Evolutionary conservation across 371 early-diverging fungal species (phyloP).

Genomic region (Mucor lusitanicus): DNA sequence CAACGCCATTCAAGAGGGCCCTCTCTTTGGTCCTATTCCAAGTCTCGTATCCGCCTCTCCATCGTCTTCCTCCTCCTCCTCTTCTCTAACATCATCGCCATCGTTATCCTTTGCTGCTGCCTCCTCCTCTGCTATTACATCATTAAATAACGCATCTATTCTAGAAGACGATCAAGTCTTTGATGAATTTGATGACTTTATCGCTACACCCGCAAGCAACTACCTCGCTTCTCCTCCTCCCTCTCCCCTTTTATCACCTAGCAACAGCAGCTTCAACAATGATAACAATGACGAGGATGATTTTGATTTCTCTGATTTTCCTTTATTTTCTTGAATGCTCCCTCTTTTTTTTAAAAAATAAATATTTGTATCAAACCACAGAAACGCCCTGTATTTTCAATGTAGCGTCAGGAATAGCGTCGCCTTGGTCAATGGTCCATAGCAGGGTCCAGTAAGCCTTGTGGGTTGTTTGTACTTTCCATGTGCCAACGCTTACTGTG

Average conservation of each 20-base stretch:
- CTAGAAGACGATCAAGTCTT: constrained; percentile 16
- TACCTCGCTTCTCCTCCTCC: constrained; percentile 17
- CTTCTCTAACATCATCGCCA: neutral
- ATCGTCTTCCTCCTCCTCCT: neutral
- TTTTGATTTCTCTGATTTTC: constrained; percentile 18
- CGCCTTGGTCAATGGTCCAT: constrained; percentile 16
- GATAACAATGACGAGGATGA: constrained; percentile 6
- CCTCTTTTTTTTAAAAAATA: neutral
- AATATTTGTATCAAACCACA: neutral
- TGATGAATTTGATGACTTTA: constrained; percentile 18
- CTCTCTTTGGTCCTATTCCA: constrained; percentile 8
- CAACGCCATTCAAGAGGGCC: neutral
- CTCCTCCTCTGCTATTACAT: neutral
- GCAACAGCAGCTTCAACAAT: neutral
- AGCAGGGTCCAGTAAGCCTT: constrained; percentile 18
- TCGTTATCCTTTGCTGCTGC: neutral
- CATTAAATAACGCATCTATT: neutral
- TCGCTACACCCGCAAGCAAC: neutral
- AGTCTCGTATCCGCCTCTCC: neutral
- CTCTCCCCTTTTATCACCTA: constrained; percentile 15
- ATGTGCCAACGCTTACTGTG: constrained; percentile 2
- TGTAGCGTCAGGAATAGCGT: neutral
- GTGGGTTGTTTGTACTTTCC: neutral
- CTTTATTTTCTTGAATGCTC: constrained; percentile 14
- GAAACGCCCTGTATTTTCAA: constrained; percentile 12